Base-by-base conservation (phyloP, 495 filamentous ascomycete genomes). In the Penicillium arizonense region DNA sequence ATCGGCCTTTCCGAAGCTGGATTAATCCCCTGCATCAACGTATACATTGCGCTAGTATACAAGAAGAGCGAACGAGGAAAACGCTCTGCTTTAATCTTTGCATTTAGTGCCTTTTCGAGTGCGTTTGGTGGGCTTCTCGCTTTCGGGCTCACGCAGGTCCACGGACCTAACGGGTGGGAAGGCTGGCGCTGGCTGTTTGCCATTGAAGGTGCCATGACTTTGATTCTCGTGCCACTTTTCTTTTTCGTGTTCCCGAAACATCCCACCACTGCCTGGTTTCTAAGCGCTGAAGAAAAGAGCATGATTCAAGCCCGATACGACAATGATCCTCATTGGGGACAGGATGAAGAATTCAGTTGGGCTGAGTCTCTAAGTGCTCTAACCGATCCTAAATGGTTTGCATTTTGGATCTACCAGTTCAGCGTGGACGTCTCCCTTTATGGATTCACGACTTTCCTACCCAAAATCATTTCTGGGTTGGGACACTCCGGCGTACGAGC, bases 371-470 rank as follows among this genome's bases (percentile, higher is more conserved):
- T 48, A 21, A 46, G 36, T 43, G 40, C 35, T 11, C 41, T 61
- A 20, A 37, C 18, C 39, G 50, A 54, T 34, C 51, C 50, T 13
- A 58, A 58, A 44, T 58, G 43, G 42, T 58, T 24, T 23, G 50
- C 51, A 12, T 55, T 55, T 33, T 58, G 52, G 47, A 46, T 41
- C 44, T 47, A 44, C 33, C 48, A 57, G 41, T 57, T 57, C 51
- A 47, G 54, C 49, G 41, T 44, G 33, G 48, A 57, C 24, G 47
- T 57, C 49, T 46, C 33, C 8, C 34, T 50, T 5, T 57, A 47
- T 36, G 48, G 54, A 12, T 53, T 53, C 50, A 53, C 50, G 18
- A 53, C 41, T 5, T 53, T 53, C 20, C 39, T 53, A 6, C 41
- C 50, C 16, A 53, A 45, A 30, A 53, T 53, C 26, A 20, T 53